Base-by-base conservation (phyloP, 257 asterid genomes). In the Petrea volubilis region DNA sequence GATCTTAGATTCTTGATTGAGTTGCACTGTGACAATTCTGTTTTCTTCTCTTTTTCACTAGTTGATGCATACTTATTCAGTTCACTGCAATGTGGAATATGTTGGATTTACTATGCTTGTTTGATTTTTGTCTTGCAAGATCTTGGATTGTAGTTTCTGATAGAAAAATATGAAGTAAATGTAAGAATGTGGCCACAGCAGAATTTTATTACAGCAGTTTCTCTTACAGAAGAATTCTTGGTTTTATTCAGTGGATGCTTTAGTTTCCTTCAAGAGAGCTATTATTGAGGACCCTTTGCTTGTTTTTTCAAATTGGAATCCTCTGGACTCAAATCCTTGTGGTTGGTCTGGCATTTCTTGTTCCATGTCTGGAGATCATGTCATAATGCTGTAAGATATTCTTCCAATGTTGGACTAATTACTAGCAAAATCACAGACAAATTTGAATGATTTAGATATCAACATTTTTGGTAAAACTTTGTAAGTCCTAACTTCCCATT, bases 261-360 rank as follows among this genome's bases (percentile, higher is more conserved):
- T 94, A 8, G 76, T 61, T 51, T 71, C 90, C 14, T 94, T 94
- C 84, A 94, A 86, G 84, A 91, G 89, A 83, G 95, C 88, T 74
- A 85, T 94, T 55, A 84, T 60, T 60, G 96, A 91, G 72, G 98
- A 93, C 78, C 98, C 98, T 8, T 58, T 34, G 29, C 74, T 81
- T 62, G 80, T 81, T 69, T 80, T 91, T 36, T 82, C 96, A 25
- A 89, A 82, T 83, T 94, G 97, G 98, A 83, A 86, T 67, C 69
- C 86, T 40, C 68, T 82, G 70, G 96, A 84, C 58, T 76, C 90
- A 34, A 82, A 85, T 85, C 96, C 97, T 73, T 94, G 98, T 78
- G 83, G 69, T 56, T 94, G 97, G 97, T 72, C 76, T 38, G 90
- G 93, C 67, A 60, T 94, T 80, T 76, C 75, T 65, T 94, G 98